Conservation (phyloP, 2,329 filamentous ascomycete species). For the Scolecobasidium constrictum region DNA sequence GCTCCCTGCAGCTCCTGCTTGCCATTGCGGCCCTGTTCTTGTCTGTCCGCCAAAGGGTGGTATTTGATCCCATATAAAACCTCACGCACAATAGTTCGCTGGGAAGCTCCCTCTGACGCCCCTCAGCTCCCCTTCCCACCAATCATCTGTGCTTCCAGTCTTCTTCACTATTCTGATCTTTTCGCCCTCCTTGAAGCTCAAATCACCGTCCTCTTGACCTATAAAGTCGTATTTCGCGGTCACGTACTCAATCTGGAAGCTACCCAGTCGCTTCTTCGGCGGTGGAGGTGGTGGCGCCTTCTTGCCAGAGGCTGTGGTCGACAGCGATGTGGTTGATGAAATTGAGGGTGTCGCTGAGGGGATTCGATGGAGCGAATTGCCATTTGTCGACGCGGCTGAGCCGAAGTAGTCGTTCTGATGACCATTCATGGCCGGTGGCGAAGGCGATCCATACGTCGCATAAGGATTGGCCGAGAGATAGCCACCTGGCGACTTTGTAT, state of each 20-base stretch:
- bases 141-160: constrained; percentile 71
- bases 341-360: constrained; percentile 17
- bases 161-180: constrained; percentile 67
- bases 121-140: constrained; percentile 72
- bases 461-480: neutral
- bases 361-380: constrained; percentile 21
- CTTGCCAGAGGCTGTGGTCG: constrained; percentile 38
- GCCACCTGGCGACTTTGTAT: neutral
- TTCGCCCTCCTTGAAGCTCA: constrained; percentile 68
- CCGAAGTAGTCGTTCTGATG: constrained; percentile 11
- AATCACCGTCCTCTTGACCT: constrained; percentile 57
- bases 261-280: constrained; percentile 46
- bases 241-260: constrained; percentile 46
- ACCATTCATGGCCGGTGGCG: neutral
- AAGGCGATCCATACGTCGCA: neutral
- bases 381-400: constrained; percentile 18
- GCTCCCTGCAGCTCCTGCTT: no score
- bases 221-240: constrained; percentile 67
- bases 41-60: no score
- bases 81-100: constrained; percentile 59
- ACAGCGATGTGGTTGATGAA: constrained; percentile 18
- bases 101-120: constrained; percentile 65
- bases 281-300: constrained; percentile 72
- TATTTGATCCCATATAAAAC: no score
- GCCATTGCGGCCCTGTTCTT: no score